Evolutionary conservation across 768 basidiomycete species (phyloP), one percentile per base, ranked within the genome.

Genomic region (Krasilnikovozyma curviuscula): DNA sequence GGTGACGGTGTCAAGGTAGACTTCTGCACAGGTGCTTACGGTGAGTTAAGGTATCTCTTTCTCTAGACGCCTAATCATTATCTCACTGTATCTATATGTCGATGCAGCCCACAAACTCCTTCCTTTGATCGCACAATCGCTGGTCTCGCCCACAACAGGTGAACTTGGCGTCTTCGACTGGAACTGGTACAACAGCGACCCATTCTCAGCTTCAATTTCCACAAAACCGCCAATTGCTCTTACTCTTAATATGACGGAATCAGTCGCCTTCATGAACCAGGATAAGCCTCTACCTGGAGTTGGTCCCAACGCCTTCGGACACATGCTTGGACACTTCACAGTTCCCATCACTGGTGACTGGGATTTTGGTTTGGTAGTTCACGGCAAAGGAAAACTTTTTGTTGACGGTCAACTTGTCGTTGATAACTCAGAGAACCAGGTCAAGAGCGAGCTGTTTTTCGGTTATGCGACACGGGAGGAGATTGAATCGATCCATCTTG

Each of bases 21-120:
- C 6, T 54, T 46, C 40, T n/a, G 46, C 1, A 41, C 44, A n/a
- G 57, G 57, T 12, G 48, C 43, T 14, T 19, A 42, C n/a, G n/a
- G n/a, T n/a, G n/a, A n/a, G n/a, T n/a, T n/a, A n/a, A 30, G 16
- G 28, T 28, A 13, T 30, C 4, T 30, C 9, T 3, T 27, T n/a
- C n/a, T n/a, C 13, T 14, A 21, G 4, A n/a, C 9, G 13, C 21
- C 21, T 8, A 23, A 7, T 3, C 40, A 29, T 42, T 3, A 13
- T 25, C 23, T 3, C 7, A 12, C 23, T 16, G 13, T n/a, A n/a
- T n/a, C 24, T n/a, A 19, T 13, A 10, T 30, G 3, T 3, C 14
- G n/a, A n/a, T 19, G 10, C 27, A 42, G 41, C 41, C 21, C 23
- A 24, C 41, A 42, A 42, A 12, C 41, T 42, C 13, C 23, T 42